Conservation (phyloP, 1,284 basidiomycete species). For the Moniliophthora roreri region DNA sequence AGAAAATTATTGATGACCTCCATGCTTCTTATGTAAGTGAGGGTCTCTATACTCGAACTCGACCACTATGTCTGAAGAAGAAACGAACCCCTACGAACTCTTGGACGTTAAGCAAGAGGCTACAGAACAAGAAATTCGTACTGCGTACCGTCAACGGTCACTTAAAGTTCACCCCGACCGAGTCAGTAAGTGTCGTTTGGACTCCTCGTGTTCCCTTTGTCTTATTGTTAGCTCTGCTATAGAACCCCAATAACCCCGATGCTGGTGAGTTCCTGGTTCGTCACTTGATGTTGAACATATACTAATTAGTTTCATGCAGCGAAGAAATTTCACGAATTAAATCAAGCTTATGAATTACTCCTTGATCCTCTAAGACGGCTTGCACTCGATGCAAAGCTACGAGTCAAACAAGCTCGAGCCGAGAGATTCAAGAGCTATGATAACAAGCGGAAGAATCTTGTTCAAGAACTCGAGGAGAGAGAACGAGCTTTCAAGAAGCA, state of each 20-base stretch:
- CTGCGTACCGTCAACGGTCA: slow-evolving; percentile 80
- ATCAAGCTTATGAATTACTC: slow-evolving; percentile 82
- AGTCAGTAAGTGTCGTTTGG: slow-evolving; percentile 42
- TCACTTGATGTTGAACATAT: not conserved
- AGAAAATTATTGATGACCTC: not conserved
- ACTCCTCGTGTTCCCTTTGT: slow-evolving; percentile 16
- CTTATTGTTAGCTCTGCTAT: slow-evolving; percentile 17
- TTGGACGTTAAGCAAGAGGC: slow-evolving; percentile 68
- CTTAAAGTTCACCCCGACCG: slow-evolving; percentile 90
- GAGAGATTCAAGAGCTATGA: slow-evolving; percentile 78
- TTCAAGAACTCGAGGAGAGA: slow-evolving; percentile 83
- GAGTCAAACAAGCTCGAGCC: slow-evolving; percentile 69
- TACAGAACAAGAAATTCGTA: slow-evolving; percentile 81
- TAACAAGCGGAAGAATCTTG: slow-evolving; percentile 74
- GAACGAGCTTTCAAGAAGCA: slow-evolving; percentile 82
- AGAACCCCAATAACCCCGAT: slow-evolving; percentile 81
- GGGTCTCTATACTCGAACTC: no score
- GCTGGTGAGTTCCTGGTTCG: slow-evolving; percentile 48
- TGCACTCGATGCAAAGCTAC: slow-evolving; percentile 80
- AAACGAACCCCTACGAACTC: slow-evolving; percentile 76
- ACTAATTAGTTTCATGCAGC: slow-evolving; percentile 38
- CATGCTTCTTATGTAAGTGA: no score
- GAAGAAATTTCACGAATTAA: slow-evolving; percentile 86
- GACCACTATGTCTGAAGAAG: slow-evolving; percentile 35
- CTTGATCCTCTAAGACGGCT: slow-evolving; percentile 82